These are phyloP conservation scores for Spongospora subterranea DNA, from an alignment of 208 protist species.

Conservation along the genomic window DNA sequence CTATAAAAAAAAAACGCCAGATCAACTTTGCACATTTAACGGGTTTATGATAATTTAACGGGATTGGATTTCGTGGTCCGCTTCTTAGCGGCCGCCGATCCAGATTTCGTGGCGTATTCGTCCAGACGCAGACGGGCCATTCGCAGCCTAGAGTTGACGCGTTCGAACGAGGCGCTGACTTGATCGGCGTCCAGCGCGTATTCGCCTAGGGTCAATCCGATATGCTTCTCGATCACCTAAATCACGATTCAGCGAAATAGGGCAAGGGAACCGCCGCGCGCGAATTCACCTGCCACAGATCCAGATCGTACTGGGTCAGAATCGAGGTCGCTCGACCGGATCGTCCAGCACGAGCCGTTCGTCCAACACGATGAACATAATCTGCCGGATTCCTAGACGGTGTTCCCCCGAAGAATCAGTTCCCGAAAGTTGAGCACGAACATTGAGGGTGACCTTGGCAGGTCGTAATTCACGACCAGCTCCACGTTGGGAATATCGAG, in stretches of 20 bases:
- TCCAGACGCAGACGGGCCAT: slow-evolving; percentile 29
- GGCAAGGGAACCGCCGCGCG: background rate
- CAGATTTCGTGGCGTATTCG: slow-evolving; percentile 5
- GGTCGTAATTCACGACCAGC: slow-evolving; percentile 76
- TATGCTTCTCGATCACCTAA: slow-evolving; percentile 41
- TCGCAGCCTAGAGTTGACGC: background rate
- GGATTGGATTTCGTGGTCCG: background rate
- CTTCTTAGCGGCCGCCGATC: background rate
- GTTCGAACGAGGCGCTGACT: background rate
- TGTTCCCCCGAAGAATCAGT: too few species aligned
- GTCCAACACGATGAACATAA: slow-evolving; percentile 75
- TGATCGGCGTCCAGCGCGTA: background rate
- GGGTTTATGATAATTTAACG: background rate
- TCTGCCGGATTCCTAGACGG: slow-evolving; percentile 63
- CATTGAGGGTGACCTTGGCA: slow-evolving; percentile 70
- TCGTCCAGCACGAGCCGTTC: slow-evolving; percentile 70
- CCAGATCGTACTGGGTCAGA: slow-evolving; percentile 66
- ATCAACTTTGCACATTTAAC: too few species aligned
- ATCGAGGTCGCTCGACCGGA: slow-evolving; percentile 70
- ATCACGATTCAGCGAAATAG: background rate
- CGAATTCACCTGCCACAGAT: background rate
- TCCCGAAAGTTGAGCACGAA: too few species aligned
- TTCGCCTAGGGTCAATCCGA: slow-evolving; percentile 15
- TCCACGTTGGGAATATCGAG: slow-evolving; percentile 78
- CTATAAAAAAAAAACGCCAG: background rate